Evolutionary conservation across 768 basidiomycete species (phyloP).

Genomic region (Arthromyces matolae): DNA sequence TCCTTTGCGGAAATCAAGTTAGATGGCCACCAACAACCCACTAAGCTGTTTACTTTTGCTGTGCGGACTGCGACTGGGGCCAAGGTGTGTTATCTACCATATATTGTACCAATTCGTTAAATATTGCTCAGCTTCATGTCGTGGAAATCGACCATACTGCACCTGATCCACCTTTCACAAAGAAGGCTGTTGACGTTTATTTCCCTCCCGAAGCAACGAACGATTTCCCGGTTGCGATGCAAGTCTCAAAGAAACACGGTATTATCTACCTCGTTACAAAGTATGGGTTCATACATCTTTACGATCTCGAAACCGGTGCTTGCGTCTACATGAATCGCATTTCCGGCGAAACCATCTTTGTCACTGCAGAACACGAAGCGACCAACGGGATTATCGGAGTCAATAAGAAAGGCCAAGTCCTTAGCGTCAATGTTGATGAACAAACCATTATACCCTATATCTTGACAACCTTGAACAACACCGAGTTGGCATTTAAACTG

Average conservation of each 20-base stretch:
- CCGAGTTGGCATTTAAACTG: slow-evolving; percentile 96
- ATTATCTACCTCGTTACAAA: slow-evolving; percentile 98
- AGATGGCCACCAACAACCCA: slow-evolving; percentile 80
- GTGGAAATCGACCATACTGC: slow-evolving; percentile 97
- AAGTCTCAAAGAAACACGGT: slow-evolving; percentile 95
- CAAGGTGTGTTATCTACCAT: slow-evolving; percentile 54
- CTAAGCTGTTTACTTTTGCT: slow-evolving; percentile 93
- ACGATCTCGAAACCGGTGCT: slow-evolving; percentile 94
- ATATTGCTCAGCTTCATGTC: slow-evolving; percentile 76
- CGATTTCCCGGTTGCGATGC: slow-evolving; percentile 99
- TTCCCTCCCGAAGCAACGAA: slow-evolving; percentile 98
- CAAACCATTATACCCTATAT: slow-evolving; percentile 95
- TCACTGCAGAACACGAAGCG: slow-evolving; percentile 93
- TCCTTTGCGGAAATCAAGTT: slow-evolving; percentile 90
- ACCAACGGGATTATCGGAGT: slow-evolving; percentile 97
- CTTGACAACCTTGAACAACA: slow-evolving; percentile 89
- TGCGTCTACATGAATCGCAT: slow-evolving; percentile 99
- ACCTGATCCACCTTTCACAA: slow-evolving; percentile 87
- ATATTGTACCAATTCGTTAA: neutral
- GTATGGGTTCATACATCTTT: slow-evolving; percentile 98
- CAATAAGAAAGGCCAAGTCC: slow-evolving; percentile 98
- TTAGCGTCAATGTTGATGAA: slow-evolving; percentile 96
- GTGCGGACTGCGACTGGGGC: slow-evolving; percentile 96
- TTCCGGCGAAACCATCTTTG: slow-evolving; percentile 98
- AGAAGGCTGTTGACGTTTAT: slow-evolving; percentile 98